Evolutionary conservation across 805 yeast species (phyloP), one percentile per base, ranked within the genome.

Genomic region (Yarrowia sp.): DNA sequence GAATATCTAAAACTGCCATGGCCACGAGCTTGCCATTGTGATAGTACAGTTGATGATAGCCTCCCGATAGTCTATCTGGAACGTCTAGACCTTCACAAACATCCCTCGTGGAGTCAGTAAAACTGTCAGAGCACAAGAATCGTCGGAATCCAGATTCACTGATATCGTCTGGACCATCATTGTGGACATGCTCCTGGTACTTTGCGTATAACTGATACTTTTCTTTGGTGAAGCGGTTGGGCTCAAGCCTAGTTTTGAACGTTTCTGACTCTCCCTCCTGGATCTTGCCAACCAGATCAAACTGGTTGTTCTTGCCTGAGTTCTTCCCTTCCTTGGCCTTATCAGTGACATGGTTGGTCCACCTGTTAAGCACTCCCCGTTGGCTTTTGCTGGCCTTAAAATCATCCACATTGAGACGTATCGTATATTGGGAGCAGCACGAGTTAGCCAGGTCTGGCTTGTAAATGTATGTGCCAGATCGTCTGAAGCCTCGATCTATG

Each of bases 391-490:
- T 76, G 6, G 86, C 73, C 38, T 79, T 78, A 68, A 86, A 79
- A 26, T 73, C 70, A 0, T 71, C 71, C 17, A 82, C 74, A 22
- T 78, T 78, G 0, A 96, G 85, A 62, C 97, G 74, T 17, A 92
- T 89, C 0, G 97, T 87, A 72, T 84, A 90, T 73, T 86, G 81
- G 21, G 92, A 80, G 70, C 98, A 92, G 72, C 98, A 92, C 44
- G 84, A 84, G 41, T 92, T 74, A 32, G 88, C 71, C 67, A 84
- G 74, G 72, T 92, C 97, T 0, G 89, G 85, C 70, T 81, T 82
- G 71, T 84, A 89, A 8, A 88, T 67, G 68, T 84, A 88, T 1
- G 75, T 73, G 0, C 97, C 97, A 33, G 95, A 88, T 64, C 98
- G 78, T 73, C 96, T 82, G 71, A 83, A 91, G 1, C 96, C 96